Percentiles rank a stretch among this genome's conserved stretches.
These are phyloP conservation scores for Eucalyptus albens DNA, from an alignment of 345 rosid genomes.

Conservation along the genomic window DNA sequence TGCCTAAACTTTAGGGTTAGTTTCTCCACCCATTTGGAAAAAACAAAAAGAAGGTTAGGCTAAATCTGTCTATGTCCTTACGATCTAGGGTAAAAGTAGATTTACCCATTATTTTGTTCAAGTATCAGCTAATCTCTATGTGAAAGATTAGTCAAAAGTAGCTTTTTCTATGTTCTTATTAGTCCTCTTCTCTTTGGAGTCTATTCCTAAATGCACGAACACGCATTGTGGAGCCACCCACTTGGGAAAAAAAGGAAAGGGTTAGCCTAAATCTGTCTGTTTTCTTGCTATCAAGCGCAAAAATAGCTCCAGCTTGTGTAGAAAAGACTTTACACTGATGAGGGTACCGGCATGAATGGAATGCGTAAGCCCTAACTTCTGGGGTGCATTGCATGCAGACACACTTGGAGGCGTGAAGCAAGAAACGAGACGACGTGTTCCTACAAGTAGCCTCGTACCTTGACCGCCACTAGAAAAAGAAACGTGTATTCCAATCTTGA, in stretches of 20 bases:
- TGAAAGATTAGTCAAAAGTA: not conserved
- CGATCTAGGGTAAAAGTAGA: not conserved
- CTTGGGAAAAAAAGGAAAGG: not conserved
- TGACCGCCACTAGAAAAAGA: not conserved
- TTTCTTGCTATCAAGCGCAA: not conserved
- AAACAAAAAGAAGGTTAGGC: not conserved
- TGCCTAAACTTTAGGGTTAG: not conserved
- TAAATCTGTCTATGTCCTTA: not conserved
- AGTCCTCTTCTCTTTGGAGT: not conserved
- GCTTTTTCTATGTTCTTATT: not conserved
- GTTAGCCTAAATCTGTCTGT: not conserved
- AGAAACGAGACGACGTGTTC: not conserved
- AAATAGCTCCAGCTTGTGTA: not conserved
- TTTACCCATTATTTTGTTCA: not conserved
- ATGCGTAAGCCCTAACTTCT: not conserved
- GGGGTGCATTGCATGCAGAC: not conserved
- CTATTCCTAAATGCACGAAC: not conserved
- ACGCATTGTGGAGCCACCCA: not conserved
- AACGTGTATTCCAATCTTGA: not conserved
- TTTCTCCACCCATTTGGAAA: not conserved
- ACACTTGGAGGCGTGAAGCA: not conserved
- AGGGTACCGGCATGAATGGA: not conserved
- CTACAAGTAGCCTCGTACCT: not conserved
- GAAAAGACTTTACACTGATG: not conserved
- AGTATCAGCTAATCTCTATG: not conserved